These are phyloP conservation scores for Alternaria sp. DNA, from an alignment of 2,329 filamentous ascomycete genomes.

Conservation along the genomic window DNA sequence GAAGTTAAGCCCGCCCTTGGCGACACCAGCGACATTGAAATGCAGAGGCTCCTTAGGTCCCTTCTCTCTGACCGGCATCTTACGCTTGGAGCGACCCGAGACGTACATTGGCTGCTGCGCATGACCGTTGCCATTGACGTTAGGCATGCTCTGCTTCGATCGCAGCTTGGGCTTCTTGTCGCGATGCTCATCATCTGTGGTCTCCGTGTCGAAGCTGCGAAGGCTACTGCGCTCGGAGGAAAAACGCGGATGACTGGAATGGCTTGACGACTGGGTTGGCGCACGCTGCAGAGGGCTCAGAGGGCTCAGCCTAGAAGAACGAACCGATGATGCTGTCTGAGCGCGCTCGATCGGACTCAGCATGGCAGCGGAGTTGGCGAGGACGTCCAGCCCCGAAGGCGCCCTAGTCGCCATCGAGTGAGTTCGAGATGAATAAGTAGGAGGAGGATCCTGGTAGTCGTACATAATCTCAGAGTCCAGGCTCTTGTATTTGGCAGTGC, in stretches of 20 bases:
- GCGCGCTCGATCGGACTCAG: slow-evolving; percentile 42
- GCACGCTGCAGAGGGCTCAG: slow-evolving; percentile 19
- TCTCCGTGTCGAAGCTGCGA: slow-evolving; percentile 46
- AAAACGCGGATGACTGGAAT: slow-evolving; percentile 30
- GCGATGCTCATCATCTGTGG: slow-evolving; percentile 47
- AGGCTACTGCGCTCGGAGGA: slow-evolving; percentile 46
- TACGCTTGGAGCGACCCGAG: slow-evolving; percentile 50
- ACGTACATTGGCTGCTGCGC: slow-evolving; percentile 45
- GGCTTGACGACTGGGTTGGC: slow-evolving; percentile 21
- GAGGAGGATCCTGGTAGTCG: slow-evolving; percentile 51
- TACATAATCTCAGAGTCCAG: slow-evolving; percentile 51
- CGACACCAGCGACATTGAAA: slow-evolving; percentile 46
- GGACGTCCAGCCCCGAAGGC: slow-evolving; percentile 47
- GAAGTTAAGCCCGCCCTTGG: slow-evolving; percentile 43
- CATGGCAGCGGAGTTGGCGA: slow-evolving; percentile 47
- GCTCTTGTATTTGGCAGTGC: slow-evolving; percentile 44
- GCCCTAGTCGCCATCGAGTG: slow-evolving; percentile 47
- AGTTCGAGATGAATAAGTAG: slow-evolving; percentile 51
- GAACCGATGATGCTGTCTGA: slow-evolving; percentile 25
- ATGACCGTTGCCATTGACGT: slow-evolving; percentile 31
- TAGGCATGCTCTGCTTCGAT: slow-evolving; percentile 44
- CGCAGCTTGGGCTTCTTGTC: slow-evolving; percentile 51
- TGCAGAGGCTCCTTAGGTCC: slow-evolving; percentile 47
- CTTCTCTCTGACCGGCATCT: slow-evolving; percentile 49
- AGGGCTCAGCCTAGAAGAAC: slow-evolving; percentile 16